These are phyloP conservation scores for Quercus tomentella DNA, from an alignment of 331 rosid species.

Conservation along the genomic window DNA sequence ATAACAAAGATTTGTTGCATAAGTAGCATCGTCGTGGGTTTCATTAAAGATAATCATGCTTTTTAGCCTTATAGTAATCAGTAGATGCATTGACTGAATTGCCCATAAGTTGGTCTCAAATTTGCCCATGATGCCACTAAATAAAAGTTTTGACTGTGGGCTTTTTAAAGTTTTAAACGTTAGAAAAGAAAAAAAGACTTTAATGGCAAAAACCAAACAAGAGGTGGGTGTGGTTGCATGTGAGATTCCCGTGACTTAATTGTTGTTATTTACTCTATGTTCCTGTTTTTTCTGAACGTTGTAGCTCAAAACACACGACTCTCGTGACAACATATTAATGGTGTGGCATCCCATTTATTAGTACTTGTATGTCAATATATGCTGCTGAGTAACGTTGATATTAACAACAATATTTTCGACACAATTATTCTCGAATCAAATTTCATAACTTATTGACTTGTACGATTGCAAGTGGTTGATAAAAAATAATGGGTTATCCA, in stretches of 20 bases:
- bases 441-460: too few relatives aligned
- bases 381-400: too few relatives aligned
- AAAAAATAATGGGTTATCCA: too few relatives aligned
- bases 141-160: neutral
- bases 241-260: slow-evolving; percentile 16
- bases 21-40: neutral
- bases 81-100: neutral
- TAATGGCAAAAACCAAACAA: slow-evolving; percentile 5
- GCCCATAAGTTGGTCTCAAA: neutral
- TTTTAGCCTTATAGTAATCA: neutral
- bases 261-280: neutral
- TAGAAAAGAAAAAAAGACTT: neutral
- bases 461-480: rapidly evolving
- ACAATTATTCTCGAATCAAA: too few relatives aligned
- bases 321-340: slow-evolving; percentile 31
- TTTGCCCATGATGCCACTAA: slow-evolving; percentile 7
- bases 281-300: neutral
- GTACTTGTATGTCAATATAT: too few relatives aligned
- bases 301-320: slow-evolving; percentile 25
- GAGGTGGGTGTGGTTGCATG: neutral
- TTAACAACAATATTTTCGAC: too few relatives aligned
- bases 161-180: too few relatives aligned
- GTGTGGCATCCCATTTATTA: too few relatives aligned
- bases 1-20: neutral
- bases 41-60: neutral